phyloP scores from a whole-genome alignment of 305 asterid genomes.

The Fraxinus xanthoxyloides region DNA sequence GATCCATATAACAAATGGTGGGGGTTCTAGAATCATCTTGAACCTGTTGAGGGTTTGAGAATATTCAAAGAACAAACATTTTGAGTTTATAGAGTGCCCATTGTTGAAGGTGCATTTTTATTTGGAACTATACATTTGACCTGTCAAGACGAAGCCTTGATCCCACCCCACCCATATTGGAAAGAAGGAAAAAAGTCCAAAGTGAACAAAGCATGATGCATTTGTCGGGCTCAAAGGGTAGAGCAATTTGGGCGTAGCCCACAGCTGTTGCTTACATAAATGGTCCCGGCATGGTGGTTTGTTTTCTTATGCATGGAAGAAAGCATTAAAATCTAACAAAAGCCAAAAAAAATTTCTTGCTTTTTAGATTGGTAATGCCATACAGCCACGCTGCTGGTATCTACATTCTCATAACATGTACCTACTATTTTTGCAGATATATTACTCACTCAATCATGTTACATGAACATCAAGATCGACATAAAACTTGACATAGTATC shows the following conservation, averaged over 20 bases:
- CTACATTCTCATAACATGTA: conserved; percentile 38
- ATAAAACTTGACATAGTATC: no score
- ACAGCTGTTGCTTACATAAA: background rate
- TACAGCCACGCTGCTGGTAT: background rate
- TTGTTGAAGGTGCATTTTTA: background rate
- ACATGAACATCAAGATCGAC: no score
- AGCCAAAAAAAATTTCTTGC: background rate
- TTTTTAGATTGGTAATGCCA: conserved; percentile 12
- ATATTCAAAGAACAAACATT: background rate
- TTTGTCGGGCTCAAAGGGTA: background rate
- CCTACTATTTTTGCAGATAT: conserved; percentile 23
- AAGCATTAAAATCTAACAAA: background rate
- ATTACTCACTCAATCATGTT: background rate
- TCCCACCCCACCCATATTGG: background rate
- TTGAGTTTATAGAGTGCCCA: background rate
- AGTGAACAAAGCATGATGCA: background rate
- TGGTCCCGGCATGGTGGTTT: conserved; percentile 15
- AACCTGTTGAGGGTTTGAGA: background rate
- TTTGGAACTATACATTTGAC: background rate
- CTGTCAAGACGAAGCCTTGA: background rate
- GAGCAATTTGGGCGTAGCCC: background rate
- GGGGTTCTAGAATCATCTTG: background rate
- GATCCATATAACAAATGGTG: background rate
- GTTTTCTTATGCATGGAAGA: conserved; percentile 2
- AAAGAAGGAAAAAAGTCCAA: background rate